Base-by-base conservation (phyloP, 1,284 basidiomycete species). In the Vanrija pseudolonga region DNA sequence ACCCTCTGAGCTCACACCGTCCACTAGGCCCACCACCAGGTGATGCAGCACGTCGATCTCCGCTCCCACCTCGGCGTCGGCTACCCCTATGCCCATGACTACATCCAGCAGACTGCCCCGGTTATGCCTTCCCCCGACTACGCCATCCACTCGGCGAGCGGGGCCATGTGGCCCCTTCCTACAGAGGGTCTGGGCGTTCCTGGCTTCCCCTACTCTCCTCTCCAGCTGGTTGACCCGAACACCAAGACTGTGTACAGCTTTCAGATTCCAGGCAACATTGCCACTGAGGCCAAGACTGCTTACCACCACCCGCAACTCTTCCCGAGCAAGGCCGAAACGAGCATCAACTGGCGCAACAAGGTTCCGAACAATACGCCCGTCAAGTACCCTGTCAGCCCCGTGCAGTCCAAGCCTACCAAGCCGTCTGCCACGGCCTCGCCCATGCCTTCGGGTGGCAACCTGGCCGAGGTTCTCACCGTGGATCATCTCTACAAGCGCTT, bases 401-500 rank as follows among this genome's bases (percentile, higher is more conserved):
- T 4, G 9, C 18, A 14, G 2, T 23, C 20, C 18, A 17, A 45
- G 26, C 22, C 12, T 6, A 23, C 3, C 1, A 20, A 45, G 22
- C 22, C 22, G 11, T 42, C 19, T 3, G 20, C 12, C 20, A n/a
- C n/a, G 6, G 43, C 20, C 43, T n/a, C n/a, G 26, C 43, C 32
- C 1, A 32, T 32, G 32, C 11, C 32, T 12, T 9, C 32, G 9
- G 39, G n/a, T 19, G 39, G 39, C 5, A 18, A 18, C n/a, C n/a
- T 20, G n/a, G 6, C 32, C 12, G 51, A 49, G 6, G 56, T 67
- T 11, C 66, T 74, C 66, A 72, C 68, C 3, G 64, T 74, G 9
- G 69, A 72, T 44, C 54, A 59, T 36, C 60, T 74, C 4, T 69
- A 69, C 39, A 64, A 69, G 45, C 68, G 65, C 56, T 71, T 70